phyloP scores from a whole-genome alignment of 1,284 basidiomycete species.

The Ganoderma lingzhi region DNA sequence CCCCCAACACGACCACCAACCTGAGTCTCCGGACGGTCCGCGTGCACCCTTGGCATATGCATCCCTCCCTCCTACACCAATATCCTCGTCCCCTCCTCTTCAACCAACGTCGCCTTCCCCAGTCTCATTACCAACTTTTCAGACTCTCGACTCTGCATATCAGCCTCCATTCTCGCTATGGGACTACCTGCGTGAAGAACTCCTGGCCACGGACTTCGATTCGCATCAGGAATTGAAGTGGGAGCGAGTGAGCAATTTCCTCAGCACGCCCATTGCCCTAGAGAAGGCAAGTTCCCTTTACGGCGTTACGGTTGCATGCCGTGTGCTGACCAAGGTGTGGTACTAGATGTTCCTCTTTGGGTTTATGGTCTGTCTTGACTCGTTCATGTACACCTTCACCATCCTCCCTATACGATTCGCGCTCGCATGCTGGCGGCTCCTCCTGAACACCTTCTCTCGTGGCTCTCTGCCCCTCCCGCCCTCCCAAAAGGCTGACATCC shows the following conservation, averaged over 20 bases:
- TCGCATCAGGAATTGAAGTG: conserved; percentile 94
- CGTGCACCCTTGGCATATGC: conserved; percentile 57
- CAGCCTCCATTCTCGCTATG: conserved; percentile 80
- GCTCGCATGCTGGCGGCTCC: conserved; percentile 70
- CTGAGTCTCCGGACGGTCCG: conserved; percentile 15
- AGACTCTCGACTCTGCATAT: conserved; percentile 35
- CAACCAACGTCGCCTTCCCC: conserved; percentile 32
- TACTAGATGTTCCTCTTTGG: conserved; percentile 91
- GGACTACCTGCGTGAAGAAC: conserved; percentile 91
- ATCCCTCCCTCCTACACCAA: conserved; percentile 76
- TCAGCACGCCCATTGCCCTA: conserved; percentile 91
- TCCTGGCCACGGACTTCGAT: conserved; percentile 91
- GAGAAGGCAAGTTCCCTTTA: conserved; percentile 76
- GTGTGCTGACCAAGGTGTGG: neutral
- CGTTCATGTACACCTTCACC: conserved; percentile 98
- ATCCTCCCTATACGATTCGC: conserved; percentile 92
- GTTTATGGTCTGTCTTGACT: conserved; percentile 94
- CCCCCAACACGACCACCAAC: conserved; percentile 28
- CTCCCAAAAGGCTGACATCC: conserved; percentile 91
- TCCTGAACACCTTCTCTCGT: conserved; percentile 59
- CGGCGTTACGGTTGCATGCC: conserved; percentile 6
- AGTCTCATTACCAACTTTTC: conserved; percentile 31
- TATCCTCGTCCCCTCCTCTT: conserved; percentile 56
- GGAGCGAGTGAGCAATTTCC: conserved; percentile 98
- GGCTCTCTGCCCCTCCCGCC: conserved; percentile 71